These are phyloP conservation scores for Eimeria acervulina DNA, from an alignment of 169 alveolate genomes.

Conservation along the genomic window DNA sequence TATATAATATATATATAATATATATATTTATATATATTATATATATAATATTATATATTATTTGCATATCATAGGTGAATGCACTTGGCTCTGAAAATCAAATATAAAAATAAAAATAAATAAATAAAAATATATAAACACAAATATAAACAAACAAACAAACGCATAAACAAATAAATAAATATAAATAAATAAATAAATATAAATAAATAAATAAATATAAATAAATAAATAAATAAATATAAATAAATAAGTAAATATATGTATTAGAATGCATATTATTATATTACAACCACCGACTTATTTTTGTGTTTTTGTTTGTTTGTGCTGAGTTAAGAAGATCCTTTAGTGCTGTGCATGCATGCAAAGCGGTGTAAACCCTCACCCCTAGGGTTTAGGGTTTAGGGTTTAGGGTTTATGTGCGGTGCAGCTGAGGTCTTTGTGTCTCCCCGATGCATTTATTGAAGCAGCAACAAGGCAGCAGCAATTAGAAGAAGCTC, in stretches of 20 bases:
- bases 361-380: no score
- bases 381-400: constrained; percentile 20
- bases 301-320: no score
- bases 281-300: neutral
- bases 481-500: constrained; percentile 67
- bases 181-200: neutral
- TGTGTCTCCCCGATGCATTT: constrained; percentile 51
- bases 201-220: neutral
- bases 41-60: no score
- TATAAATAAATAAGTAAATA: neutral
- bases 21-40: no score
- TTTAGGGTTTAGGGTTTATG: constrained; percentile 30
- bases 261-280: neutral
- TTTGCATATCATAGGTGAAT: no score
- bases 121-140: neutral
- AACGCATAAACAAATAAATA: neutral
- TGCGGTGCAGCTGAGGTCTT: constrained; percentile 38
- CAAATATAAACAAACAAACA: no score
- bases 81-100: no score
- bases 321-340: no score
- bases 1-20: no score
- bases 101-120: no score
- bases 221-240: neutral
- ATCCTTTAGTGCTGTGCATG: no score
- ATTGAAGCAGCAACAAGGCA: constrained; percentile 59